phyloP scores from a whole-genome alignment of 73 alveolate species.

The Symbiodinium natans region DNA sequence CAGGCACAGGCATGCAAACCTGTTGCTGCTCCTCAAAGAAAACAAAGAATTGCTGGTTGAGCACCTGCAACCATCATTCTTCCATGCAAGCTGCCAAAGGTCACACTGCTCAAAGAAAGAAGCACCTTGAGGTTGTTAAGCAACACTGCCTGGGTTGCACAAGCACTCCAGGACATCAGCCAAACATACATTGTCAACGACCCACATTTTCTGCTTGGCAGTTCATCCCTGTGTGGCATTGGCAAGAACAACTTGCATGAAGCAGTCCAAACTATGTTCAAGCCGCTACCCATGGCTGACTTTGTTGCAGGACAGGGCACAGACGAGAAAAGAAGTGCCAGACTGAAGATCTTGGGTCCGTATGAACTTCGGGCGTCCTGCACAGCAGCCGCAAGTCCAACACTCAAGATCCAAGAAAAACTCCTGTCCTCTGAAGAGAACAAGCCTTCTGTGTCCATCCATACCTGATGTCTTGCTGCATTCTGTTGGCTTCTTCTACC shows the following conservation, averaged over 20 bases:
- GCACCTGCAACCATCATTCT: conserved; percentile 31
- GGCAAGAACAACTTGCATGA: no score
- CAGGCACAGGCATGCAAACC: not conserved
- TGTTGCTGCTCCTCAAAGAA: conserved; percentile 92
- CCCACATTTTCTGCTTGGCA: no score
- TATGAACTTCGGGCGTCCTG: conserved; percentile 77
- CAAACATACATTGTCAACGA: no score
- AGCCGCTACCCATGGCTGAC: no score
- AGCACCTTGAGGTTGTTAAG: conserved; percentile 64
- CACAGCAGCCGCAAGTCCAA: not conserved
- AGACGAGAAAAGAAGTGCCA: conserved; percentile 74
- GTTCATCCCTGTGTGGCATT: no score
- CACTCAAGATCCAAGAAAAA: not conserved
- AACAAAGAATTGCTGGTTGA: conserved; percentile 86
- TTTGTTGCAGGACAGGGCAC: no score
- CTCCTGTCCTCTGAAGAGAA: conserved; percentile 58
- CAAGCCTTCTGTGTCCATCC: conserved; percentile 93
- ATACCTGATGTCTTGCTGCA: conserved; percentile 21
- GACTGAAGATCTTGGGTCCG: conserved; percentile 88
- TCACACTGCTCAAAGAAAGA: not conserved
- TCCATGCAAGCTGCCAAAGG: not conserved
- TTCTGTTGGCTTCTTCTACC: no score
- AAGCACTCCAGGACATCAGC: no score
- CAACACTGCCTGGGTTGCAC: conserved; percentile 43
- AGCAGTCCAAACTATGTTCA: no score